Conservation (phyloP, 129 eudicot species). For the Calendula officinalis region DNA sequence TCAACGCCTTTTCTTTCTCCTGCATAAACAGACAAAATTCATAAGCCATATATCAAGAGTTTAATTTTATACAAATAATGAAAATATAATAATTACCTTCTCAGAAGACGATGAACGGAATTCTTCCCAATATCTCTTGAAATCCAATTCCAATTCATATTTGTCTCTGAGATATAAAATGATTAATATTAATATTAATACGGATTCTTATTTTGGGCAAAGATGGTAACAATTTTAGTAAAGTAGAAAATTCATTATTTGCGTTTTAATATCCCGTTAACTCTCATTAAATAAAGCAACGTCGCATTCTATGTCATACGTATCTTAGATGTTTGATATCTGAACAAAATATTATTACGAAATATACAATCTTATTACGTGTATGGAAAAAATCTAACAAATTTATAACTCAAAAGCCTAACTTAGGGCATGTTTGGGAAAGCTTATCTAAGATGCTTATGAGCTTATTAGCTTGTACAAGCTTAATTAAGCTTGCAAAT, state of each 20-base stretch:
- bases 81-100: slow-evolving; percentile 41
- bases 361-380: slow-evolving; percentile 9
- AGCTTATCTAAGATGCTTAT: too few species aligned
- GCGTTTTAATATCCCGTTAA: too few species aligned
- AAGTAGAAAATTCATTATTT: too few species aligned
- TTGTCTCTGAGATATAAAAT: slow-evolving; percentile 54
- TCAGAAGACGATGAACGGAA: slow-evolving; percentile 91
- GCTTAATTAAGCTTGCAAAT: too few species aligned
- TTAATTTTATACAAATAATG: background rate
- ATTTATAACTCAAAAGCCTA: slow-evolving; percentile 16
- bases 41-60: slow-evolving; percentile 10
- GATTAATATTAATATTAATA: too few species aligned
- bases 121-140: slow-evolving; percentile 98
- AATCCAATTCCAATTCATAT: slow-evolving; percentile 92
- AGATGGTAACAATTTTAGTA: too few species aligned
- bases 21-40: slow-evolving; percentile 41
- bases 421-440: background rate
- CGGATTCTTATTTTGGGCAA: too few species aligned
- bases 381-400: slow-evolving; percentile 11
- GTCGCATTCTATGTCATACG: too few species aligned
- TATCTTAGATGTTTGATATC: too few species aligned
- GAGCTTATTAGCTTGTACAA: too few species aligned
- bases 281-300: too few species aligned
- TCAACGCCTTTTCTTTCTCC: slow-evolving; percentile 98
- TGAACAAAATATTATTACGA: too few species aligned